phyloP scores from a whole-genome alignment of 495 filamentous ascomycete species.

The Pseudomonodictys pantanalensis region DNA sequence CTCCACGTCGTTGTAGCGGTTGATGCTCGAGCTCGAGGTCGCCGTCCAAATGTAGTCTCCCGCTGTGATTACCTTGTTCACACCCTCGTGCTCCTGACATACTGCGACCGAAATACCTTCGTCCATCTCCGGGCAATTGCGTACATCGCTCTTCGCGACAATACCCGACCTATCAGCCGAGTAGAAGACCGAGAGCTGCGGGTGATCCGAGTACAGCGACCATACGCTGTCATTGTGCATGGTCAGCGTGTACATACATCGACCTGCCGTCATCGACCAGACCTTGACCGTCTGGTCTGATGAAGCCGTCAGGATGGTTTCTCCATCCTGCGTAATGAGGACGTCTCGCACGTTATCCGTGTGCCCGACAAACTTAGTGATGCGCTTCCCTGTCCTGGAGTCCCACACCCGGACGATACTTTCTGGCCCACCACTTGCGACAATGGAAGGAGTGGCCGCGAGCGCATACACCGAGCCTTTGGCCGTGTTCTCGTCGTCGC shows the following conservation, averaged over 20 bases:
- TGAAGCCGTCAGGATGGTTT: conserved; percentile 90
- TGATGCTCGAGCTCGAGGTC: conserved; percentile 90
- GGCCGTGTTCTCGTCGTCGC: conserved; percentile 71
- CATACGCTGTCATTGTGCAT: conserved; percentile 99
- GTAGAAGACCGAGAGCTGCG: conserved; percentile 83
- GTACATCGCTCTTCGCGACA: conserved; percentile 89
- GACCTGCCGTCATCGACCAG: conserved; percentile 90
- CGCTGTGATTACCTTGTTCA: conserved; percentile 77
- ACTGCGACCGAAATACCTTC: conserved; percentile 86
- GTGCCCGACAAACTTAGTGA: conserved; percentile 97
- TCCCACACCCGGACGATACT: conserved; percentile 94
- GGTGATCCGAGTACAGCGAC: conserved; percentile 88
- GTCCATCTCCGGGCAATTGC: conserved; percentile 74
- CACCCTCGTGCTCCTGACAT: conserved; percentile 85
- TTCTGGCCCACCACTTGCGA: conserved; percentile 93
- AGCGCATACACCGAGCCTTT: conserved; percentile 96
- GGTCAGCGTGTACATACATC: conserved; percentile 95
- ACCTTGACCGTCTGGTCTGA: conserved; percentile 97
- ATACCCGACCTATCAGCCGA: conserved; percentile 88
- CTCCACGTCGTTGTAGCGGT: conserved; percentile 87
- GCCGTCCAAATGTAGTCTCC: conserved; percentile 90
- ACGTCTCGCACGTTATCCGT: conserved; percentile 93
- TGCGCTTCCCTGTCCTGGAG: conserved; percentile 77
- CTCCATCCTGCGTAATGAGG: conserved; percentile 79
- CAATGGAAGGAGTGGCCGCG: conserved; percentile 65